These are phyloP conservation scores for Xanthoconium separans DNA, from an alignment of 1,284 basidiomycete genomes.

Conservation along the genomic window DNA sequence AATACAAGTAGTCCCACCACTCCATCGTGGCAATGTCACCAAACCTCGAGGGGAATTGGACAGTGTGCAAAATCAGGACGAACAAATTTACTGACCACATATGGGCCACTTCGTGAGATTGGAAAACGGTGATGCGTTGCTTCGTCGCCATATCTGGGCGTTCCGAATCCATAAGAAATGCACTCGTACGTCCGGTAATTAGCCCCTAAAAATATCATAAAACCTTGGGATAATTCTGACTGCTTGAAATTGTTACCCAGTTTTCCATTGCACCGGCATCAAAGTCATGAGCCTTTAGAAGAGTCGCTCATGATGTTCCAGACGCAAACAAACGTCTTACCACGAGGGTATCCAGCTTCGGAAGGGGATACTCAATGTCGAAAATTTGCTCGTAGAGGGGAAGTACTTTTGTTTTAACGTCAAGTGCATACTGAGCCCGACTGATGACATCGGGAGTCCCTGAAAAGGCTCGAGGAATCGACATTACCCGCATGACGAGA, in stretches of 20 bases:
- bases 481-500: neutral
- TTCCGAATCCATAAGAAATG: conserved; percentile 81
- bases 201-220: conserved; percentile 53
- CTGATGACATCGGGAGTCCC: conserved; percentile 87
- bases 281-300: conserved; percentile 71
- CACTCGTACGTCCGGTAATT: conserved; percentile 87
- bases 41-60: conserved; percentile 51
- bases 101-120: conserved; percentile 84
- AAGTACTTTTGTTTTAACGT: conserved; percentile 84
- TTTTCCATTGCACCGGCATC: conserved; percentile 96
- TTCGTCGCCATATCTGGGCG: conserved; percentile 75
- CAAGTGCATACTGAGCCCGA: conserved; percentile 82
- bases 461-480: conserved; percentile 28
- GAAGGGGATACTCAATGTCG: conserved; percentile 87
- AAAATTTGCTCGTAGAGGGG: conserved; percentile 95
- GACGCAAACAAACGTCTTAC: conserved; percentile 38
- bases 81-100: conserved; percentile 59
- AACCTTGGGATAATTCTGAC: neutral
- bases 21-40: conserved; percentile 91
- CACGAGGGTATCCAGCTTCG: conserved; percentile 89
- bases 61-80: neutral
- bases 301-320: neutral
- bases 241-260: conserved; percentile 47
- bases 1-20: conserved; percentile 91
- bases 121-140: conserved; percentile 77